Base-by-base conservation (phyloP, 352 stramenopile species). In the Pythium dissotocum region DNA sequence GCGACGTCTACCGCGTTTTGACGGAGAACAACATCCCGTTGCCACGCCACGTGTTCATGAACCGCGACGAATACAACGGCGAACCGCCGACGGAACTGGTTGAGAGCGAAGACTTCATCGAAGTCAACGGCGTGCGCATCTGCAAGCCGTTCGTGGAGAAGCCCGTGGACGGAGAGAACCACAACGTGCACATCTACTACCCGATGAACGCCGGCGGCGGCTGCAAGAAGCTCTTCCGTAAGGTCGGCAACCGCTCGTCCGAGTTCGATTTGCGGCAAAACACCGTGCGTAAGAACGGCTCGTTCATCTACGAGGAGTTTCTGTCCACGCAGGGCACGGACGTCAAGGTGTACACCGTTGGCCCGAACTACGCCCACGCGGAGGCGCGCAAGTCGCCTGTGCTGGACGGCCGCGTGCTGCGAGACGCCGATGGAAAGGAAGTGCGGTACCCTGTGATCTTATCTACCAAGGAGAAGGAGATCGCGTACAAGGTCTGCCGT, bases 121-220 rank as follows among this genome's bases (percentile, higher is more conserved):
- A 94, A 54, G 82, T 95, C n/a, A 65, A 99, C 75, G 98, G 97
- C 53, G 85, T 99, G 40, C 87, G 87, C 55, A 98, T 99, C 52
- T 76, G 97, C 71, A 99, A 99, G 78, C 98, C 98, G 9, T 99
- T 99, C 71, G 98, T 99, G 6, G 98, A 99, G 78, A 99, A 99
- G 71, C 98, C 98, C 1, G 97, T 99, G 24, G 92, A 99, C 76
- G 97, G 95, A 26, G 98, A 99, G 69, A 96, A 99, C 82, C 98
- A 99, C 80, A 99, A 99, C 76, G 98, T 99, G 71, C 82, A 98
- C 76, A 99, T 99, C 61, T 99, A 99, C 78, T 99, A 99, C 78
- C 98, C 98, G 1, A 98, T 97, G 70, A 98, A 86, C 58, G 97
- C 97, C 21, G 98, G 98, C n/a, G 98, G 98, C 35, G 98, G 98